Percentiles rank a stretch among this genome's conserved stretches.
Evolutionary conservation across 306 rosid genomes (phyloP).

Genomic region (Trifolium dubium): DNA sequence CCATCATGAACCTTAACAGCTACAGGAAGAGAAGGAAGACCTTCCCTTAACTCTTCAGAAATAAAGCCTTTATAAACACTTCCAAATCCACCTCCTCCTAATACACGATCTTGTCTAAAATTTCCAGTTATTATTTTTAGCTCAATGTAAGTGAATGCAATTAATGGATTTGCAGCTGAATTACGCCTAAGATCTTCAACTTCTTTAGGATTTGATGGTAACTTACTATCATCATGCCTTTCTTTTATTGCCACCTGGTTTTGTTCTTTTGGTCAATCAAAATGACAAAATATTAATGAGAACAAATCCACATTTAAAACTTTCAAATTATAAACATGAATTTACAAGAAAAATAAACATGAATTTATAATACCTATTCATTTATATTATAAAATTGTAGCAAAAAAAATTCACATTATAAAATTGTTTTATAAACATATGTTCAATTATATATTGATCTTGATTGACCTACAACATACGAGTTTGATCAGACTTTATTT

Average conservation of each 20-base stretch:
- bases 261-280: constrained; percentile 66
- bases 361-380: neutral
- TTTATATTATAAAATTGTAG: neutral
- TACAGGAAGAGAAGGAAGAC: constrained; percentile 65
- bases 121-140: constrained; percentile 75
- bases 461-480: neutral
- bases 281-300: constrained; percentile 40
- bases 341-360: too few relatives aligned
- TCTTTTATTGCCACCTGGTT: constrained; percentile 49
- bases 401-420: neutral
- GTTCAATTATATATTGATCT: neutral
- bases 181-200: constrained; percentile 86
- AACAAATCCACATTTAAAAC: constrained; percentile 7
- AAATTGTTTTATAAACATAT: too few relatives aligned
- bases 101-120: constrained; percentile 75
- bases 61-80: constrained; percentile 92
- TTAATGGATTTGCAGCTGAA: constrained; percentile 82
- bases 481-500: too few relatives aligned
- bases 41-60: constrained; percentile 77
- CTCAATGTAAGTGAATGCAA: constrained; percentile 77
- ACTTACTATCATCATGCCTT: constrained; percentile 58
- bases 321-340: too few relatives aligned
- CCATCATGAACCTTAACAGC: constrained; percentile 99
- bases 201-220: constrained; percentile 93
- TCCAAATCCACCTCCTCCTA: constrained; percentile 99